These are phyloP conservation scores for Raffaelea deltoideospora DNA, from an alignment of 2,329 filamentous ascomycete species.

Conservation along the genomic window DNA sequence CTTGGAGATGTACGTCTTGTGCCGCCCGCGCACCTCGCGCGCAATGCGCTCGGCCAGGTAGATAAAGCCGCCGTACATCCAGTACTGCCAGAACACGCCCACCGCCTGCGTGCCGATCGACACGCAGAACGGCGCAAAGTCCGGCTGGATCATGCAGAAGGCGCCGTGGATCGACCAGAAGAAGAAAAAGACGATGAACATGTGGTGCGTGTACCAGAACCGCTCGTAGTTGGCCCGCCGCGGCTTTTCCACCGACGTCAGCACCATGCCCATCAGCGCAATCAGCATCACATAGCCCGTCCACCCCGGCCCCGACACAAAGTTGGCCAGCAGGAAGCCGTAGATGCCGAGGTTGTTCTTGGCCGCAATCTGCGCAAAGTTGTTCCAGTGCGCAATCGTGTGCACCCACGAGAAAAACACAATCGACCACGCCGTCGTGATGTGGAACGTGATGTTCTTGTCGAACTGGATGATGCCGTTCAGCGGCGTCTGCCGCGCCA, in stretches of 20 bases:
- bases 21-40: conserved; percentile 62
- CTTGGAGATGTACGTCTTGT: conserved; percentile 78
- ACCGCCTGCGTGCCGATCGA: conserved; percentile 48
- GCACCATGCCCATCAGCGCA: conserved; percentile 61
- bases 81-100: conserved; percentile 81
- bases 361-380: conserved; percentile 61
- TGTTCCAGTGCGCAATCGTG: conserved; percentile 77
- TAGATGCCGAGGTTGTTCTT: conserved; percentile 65
- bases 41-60: conserved; percentile 70
- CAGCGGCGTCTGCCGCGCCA: conserved; percentile 63
- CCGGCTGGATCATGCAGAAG: conserved; percentile 82
- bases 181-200: conserved; percentile 77
- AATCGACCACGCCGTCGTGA: conserved; percentile 72
- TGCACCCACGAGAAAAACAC: conserved; percentile 81
- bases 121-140: conserved; percentile 63
- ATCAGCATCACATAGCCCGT: conserved; percentile 75
- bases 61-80: conserved; percentile 66
- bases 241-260: conserved; percentile 64
- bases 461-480: conserved; percentile 81
- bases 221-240: conserved; percentile 72
- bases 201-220: conserved; percentile 83
- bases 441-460: conserved; percentile 83
- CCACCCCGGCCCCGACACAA: conserved; percentile 70
- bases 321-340: conserved; percentile 63
- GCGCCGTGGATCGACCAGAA: conserved; percentile 85